Conservation (phyloP, 192 early-diverging fungal species). For the Dispira parvispora region DNA sequence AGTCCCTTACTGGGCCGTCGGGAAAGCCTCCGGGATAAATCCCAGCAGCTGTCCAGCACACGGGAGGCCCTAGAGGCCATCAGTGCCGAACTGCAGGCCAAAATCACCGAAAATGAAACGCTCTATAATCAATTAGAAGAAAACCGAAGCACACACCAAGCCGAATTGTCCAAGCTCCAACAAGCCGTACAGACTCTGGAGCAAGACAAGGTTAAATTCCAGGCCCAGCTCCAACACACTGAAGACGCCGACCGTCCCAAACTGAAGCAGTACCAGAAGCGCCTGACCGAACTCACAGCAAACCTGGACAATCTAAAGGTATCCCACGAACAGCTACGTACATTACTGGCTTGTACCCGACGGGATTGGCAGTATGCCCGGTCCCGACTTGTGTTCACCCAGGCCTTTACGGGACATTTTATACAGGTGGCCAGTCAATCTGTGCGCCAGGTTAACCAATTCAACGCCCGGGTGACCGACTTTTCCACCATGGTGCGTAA, state of each 20-base stretch:
- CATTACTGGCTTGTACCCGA: not conserved
- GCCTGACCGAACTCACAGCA: not conserved
- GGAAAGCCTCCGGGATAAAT: not conserved
- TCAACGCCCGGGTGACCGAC: not conserved
- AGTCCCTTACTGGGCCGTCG: not conserved
- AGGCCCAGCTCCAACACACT: not conserved
- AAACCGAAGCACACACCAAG: not conserved
- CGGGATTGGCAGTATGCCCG: not conserved
- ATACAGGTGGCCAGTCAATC: not conserved
- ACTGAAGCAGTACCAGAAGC: conserved; percentile 9
- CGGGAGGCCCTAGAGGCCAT: conserved; percentile 9
- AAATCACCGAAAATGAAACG: conserved; percentile 5
- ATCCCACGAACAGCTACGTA: not conserved
- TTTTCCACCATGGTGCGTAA: not conserved
- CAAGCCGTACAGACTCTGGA: not conserved
- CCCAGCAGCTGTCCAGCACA: conserved; percentile 2
- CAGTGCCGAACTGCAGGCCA: conserved; percentile 8
- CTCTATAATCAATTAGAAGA: not conserved
- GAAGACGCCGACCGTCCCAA: conserved; percentile 9
- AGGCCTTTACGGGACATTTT: not conserved
- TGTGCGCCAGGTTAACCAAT: not conserved
- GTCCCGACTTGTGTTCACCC: not conserved
- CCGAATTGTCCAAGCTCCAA: not conserved
- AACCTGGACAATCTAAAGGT: not conserved
- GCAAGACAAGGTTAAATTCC: conserved; percentile 1